Evolutionary conservation across 305 asterid genomes (phyloP).

Genomic region (Petunia hybrid): DNA sequence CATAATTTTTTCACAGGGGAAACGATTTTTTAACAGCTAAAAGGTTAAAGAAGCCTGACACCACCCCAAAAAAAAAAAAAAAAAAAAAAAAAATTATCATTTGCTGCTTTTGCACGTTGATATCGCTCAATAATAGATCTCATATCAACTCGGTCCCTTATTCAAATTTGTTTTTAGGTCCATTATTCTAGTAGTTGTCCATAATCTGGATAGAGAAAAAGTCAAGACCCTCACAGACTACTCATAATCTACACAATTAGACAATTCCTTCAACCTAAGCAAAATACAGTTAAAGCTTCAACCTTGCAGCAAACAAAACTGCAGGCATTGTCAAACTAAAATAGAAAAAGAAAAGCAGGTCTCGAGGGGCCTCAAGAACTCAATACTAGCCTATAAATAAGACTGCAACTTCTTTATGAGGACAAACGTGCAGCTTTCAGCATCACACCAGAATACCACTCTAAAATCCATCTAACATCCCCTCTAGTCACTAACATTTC

Average conservation of each 20-base stretch:
- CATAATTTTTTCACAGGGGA: background rate
- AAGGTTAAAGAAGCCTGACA: background rate
- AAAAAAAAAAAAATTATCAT: background rate
- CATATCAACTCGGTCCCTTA: no score
- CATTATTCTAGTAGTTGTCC: background rate
- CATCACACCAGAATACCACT: background rate
- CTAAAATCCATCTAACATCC: background rate
- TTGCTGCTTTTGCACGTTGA: background rate
- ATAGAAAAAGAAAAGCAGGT: constrained; percentile 15
- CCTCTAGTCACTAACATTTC: background rate
- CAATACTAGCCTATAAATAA: no score
- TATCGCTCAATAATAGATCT: constrained; percentile 9
- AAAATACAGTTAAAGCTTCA: constrained; percentile 3
- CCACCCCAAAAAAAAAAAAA: background rate
- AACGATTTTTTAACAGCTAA: background rate
- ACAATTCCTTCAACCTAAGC: background rate
- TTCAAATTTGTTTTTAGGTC: no score
- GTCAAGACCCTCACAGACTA: background rate
- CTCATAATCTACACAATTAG: background rate
- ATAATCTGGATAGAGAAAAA: background rate
- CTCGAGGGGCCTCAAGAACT: background rate
- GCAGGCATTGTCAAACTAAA: background rate
- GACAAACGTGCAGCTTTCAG: constrained; percentile 11
- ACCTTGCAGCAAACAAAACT: background rate
- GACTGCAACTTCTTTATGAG: constrained; percentile 17